Conservation (phyloP, 768 basidiomycete genomes). For the Pseudohyphozyma bogoriensis region DNA sequence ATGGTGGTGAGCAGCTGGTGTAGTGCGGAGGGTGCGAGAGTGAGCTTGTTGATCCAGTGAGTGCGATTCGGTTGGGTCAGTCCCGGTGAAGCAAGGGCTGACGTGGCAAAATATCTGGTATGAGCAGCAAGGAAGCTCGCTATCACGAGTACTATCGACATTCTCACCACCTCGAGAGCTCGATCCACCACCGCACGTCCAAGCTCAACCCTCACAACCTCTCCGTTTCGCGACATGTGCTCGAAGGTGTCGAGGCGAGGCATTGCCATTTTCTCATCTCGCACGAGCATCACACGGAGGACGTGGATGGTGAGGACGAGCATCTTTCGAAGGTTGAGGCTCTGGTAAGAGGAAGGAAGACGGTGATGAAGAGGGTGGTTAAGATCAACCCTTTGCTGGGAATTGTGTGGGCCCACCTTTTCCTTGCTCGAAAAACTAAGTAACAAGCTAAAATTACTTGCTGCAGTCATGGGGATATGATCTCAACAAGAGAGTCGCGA, state of each 20-base stretch:
- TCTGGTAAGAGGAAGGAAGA: neutral
- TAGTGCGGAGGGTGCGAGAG: neutral
- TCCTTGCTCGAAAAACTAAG: neutral
- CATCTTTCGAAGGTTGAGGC: no score
- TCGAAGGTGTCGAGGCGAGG: neutral
- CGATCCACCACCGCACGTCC: neutral
- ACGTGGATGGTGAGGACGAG: no score
- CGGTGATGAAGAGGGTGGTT: neutral
- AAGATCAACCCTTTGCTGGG: neutral
- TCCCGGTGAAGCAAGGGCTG: neutral
- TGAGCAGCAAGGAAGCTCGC: slow-evolving; percentile 5
- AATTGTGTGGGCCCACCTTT: neutral
- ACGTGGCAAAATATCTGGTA: neutral
- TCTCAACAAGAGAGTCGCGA: neutral
- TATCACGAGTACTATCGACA: slow-evolving; percentile 8
- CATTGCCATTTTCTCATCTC: neutral
- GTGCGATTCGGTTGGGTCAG: neutral
- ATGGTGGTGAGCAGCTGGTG: neutral
- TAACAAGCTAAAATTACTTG: neutral
- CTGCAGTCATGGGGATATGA: neutral
- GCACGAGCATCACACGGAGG: neutral
- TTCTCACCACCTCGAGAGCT: neutral
- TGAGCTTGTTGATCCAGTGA: neutral
- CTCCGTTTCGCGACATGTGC: neutral
- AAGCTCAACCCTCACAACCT: neutral